These are phyloP conservation scores for Bombardia bombarda DNA, from an alignment of 495 filamentous ascomycete species.

Conservation along the genomic window DNA sequence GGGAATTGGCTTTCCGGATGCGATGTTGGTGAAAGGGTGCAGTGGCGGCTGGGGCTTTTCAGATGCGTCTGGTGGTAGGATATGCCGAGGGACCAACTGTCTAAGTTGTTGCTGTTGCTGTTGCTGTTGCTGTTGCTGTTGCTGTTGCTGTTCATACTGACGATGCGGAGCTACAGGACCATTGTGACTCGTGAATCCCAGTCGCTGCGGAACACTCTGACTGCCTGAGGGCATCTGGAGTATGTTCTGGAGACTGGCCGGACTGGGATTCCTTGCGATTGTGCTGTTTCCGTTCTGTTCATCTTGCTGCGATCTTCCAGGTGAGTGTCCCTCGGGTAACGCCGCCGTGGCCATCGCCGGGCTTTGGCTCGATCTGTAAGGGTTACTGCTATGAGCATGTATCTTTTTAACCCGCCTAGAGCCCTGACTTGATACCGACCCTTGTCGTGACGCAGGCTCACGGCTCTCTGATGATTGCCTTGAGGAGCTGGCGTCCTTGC, in stretches of 20 bases:
- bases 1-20: background rate
- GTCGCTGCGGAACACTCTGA: background rate
- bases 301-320: background rate
- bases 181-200: background rate
- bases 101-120: background rate
- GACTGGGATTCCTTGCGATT: slow-evolving; percentile 6
- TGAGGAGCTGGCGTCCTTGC: slow-evolving; percentile 4
- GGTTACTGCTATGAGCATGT: slow-evolving; percentile 12
- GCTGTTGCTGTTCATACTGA: background rate
- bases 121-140: background rate
- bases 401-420: slow-evolving; percentile 16
- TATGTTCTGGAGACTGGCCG: slow-evolving; percentile 15
- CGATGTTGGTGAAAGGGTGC: background rate
- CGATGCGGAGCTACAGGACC: background rate
- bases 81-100: too few species aligned
- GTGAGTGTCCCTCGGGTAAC: slow-evolving; percentile 4
- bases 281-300: background rate
- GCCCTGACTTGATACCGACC: slow-evolving; percentile 1
- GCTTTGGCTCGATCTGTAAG: slow-evolving; percentile 2
- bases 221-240: slow-evolving; percentile 3
- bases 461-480: slow-evolving; percentile 1
- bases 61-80: background rate
- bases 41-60: background rate
- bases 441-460: slow-evolving; percentile 6
- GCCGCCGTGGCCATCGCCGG: slow-evolving; percentile 2